Base-by-base conservation (phyloP, 2,329 filamentous ascomycete species). In the Fusarium irregulare region DNA sequence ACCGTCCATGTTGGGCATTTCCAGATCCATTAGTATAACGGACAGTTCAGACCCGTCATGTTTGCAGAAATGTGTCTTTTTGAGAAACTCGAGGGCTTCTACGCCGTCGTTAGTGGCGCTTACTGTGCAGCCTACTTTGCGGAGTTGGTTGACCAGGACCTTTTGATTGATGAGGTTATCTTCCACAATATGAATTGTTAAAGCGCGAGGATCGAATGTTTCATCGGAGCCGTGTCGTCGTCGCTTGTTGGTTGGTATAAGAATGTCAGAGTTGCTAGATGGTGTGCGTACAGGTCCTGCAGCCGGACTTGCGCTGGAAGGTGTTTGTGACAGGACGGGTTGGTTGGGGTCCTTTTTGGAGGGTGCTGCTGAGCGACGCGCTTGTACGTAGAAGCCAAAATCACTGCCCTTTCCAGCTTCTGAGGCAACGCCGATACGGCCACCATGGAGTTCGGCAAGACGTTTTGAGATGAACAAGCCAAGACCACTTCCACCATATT, bases 131-230 rank as follows among this genome's bases (percentile, higher is more conserved):
- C 86, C 84, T 18, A 86, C 84, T 72, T 89, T 90, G 58, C 82
- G 83, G 7, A 92, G 80, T 75, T 89, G 90, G 51, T 89, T 89
- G n/a, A 90, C 79, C 2, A 91, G 78, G 42, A 90, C 89, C 70
- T 89, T 90, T 73, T 91, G 89, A 75, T 92, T 92, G 66, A 91
- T 89, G 6, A 85, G 80, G 73, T 92, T 91, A 73, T 92, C 89
- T 76, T 92, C 89, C 0, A 92, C 89, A 5, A 91, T 80, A 10
- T 91, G 79, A 4, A 92, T 85, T 41, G 84, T 84, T 61, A 88
- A 81, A 11, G 85, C 16, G 5, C 25, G 23, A 7, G 59, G 61
- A 10, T 54, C 44, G 8, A 68, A 55, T 0, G 25, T 28, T 7
- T 44, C 23, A 16, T 23, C 44, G 13, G 44, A 32, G 4, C 21